These are phyloP conservation scores for Tuber borchii DNA, from an alignment of 495 filamentous ascomycete species.

Conservation along the genomic window DNA sequence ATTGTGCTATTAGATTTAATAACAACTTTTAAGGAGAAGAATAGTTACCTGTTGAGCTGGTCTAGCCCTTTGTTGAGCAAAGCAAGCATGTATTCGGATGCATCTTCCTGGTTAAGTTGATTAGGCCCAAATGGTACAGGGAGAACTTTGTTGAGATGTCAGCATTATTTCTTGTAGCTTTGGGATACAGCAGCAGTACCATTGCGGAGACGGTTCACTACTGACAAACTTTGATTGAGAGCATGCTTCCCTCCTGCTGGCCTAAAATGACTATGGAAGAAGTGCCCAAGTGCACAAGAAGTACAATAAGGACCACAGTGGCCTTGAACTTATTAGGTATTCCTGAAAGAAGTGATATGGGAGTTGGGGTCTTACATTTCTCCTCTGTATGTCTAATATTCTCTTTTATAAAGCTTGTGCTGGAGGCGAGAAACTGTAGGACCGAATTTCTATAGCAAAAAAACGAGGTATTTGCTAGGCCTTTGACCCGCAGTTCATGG, in stretches of 20 bases:
- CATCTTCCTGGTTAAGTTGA: constrained; percentile 24
- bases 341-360: not conserved
- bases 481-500: not conserved
- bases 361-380: constrained; percentile 8
- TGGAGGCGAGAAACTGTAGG: constrained; percentile 25
- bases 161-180: constrained; percentile 10
- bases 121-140: constrained; percentile 18
- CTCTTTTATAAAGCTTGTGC: constrained; percentile 13
- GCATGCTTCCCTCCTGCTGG: not conserved
- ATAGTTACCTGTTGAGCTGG: constrained; percentile 23
- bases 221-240: constrained; percentile 5
- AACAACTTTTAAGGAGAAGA: not conserved
- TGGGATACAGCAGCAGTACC: not conserved
- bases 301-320: constrained; percentile 13
- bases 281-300: constrained; percentile 21
- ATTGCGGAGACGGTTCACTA: constrained; percentile 5
- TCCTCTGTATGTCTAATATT: constrained; percentile 15
- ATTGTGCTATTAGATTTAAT: not conserved
- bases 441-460: constrained; percentile 38
- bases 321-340: constrained; percentile 12
- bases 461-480: constrained; percentile 8
- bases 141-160: constrained; percentile 14
- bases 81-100: constrained; percentile 37
- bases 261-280: constrained; percentile 23
- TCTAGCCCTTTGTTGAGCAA: constrained; percentile 24